Base-by-base conservation (phyloP, 441 rosid species). In the Omphalea diandra region DNA sequence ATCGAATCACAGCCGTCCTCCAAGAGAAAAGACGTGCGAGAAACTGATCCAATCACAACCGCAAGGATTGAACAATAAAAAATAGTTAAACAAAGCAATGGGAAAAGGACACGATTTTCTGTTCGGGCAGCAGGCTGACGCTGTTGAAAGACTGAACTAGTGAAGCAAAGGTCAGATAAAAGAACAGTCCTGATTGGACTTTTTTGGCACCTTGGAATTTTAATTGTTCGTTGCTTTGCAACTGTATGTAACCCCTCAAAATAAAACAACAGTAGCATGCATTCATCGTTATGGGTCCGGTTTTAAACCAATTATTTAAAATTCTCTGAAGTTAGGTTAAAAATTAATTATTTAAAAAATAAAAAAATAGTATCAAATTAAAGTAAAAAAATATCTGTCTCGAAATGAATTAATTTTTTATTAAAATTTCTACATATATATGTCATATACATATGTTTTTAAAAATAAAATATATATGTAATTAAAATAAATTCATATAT, bases 251-350 rank as follows among this genome's bases (percentile, higher is more conserved):
- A n/a, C 0, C 22, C 7, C n/a, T n/a, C n/a, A n/a, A n/a, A n/a
- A n/a, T n/a, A n/a, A n/a, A n/a, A n/a, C 64, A 41, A 15, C 66
- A 41, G 52, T 26, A 43, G 33, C 66, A 41, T 62, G 66, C 66
- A 62, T n/a, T n/a, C n/a, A n/a, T n/a, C n/a, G n/a, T n/a, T n/a
- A n/a, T n/a, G n/a, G n/a, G n/a, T n/a, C n/a, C n/a, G n/a, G n/a
- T n/a, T n/a, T n/a, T n/a, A n/a, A n/a, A n/a, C n/a, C n/a, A n/a
- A n/a, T n/a, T n/a, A n/a, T n/a, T n/a, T n/a, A n/a, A n/a, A n/a
- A n/a, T n/a, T n/a, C n/a, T n/a, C n/a, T n/a, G n/a, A n/a, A n/a
- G n/a, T n/a, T n/a, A n/a, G n/a, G n/a, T n/a, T n/a, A n/a, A n/a
- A n/a, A n/a, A n/a, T n/a, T n/a, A n/a, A n/a, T n/a, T n/a, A n/a